These are phyloP conservation scores for Boletus sp. DNA, from an alignment of 768 basidiomycete genomes.

Conservation along the genomic window DNA sequence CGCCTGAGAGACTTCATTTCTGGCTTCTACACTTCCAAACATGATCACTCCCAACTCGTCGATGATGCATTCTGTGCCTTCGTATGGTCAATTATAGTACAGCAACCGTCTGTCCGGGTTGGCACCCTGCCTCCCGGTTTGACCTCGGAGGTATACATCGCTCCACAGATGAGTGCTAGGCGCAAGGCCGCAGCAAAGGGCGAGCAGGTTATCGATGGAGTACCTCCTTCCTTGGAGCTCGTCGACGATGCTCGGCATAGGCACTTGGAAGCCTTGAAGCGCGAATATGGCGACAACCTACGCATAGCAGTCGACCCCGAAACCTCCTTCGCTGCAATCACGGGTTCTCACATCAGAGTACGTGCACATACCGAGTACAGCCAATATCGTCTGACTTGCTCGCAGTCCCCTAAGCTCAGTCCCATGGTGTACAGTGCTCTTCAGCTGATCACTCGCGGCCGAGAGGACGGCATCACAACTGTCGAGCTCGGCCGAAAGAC, in stretches of 20 bases:
- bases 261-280: slow-evolving; percentile 53
- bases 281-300: slow-evolving; percentile 57
- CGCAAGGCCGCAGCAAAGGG: slow-evolving; percentile 61
- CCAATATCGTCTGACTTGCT: slow-evolving; percentile 6
- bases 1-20: slow-evolving; percentile 67
- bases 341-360: slow-evolving; percentile 82
- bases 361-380: slow-evolving; percentile 22
- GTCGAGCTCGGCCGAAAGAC: slow-evolving; percentile 74
- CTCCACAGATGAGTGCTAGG: slow-evolving; percentile 67
- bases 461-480: slow-evolving; percentile 74
- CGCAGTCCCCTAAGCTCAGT: slow-evolving; percentile 73
- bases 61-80: slow-evolving; percentile 78
- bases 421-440: slow-evolving; percentile 83
- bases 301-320: slow-evolving; percentile 75
- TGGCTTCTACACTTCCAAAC: slow-evolving; percentile 54
- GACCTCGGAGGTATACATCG: slow-evolving; percentile 70
- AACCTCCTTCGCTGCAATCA: slow-evolving; percentile 73
- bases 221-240: slow-evolving; percentile 46
- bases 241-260: slow-evolving; percentile 54
- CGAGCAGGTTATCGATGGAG: slow-evolving; percentile 42
- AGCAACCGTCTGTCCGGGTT: slow-evolving; percentile 72
- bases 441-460: slow-evolving; percentile 78
- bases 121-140: slow-evolving; percentile 61
- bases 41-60: slow-evolving; percentile 47
- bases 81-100: slow-evolving; percentile 76